Conservation (phyloP, 2,329 filamentous ascomycete species). For the Pseudocercospora eumusae region DNA sequence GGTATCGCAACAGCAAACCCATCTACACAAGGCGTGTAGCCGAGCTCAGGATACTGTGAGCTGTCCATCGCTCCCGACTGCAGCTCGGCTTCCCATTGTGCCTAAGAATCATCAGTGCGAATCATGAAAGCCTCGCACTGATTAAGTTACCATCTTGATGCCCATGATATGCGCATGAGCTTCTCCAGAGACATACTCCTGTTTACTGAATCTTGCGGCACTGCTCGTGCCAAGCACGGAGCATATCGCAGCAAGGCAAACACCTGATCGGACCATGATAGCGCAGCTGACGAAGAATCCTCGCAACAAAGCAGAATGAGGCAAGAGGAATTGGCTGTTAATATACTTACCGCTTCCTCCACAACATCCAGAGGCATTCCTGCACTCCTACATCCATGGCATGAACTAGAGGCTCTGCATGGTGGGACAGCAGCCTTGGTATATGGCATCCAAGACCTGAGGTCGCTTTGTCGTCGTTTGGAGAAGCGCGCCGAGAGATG, state of each 20-base stretch:
- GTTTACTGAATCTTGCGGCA: conserved; percentile 21
- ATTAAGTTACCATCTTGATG: conserved; percentile 29
- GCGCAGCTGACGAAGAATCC: background rate
- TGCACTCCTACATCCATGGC: background rate
- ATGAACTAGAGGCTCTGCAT: background rate
- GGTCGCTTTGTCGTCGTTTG: background rate
- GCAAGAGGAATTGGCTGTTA: background rate
- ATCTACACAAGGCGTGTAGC: conserved; percentile 36
- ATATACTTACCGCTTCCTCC: background rate
- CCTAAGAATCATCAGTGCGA: conserved; percentile 13
- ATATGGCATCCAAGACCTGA: conserved; percentile 1
- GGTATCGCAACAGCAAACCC: conserved; percentile 26
- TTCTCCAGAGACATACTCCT: conserved; percentile 28
- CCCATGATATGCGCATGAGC: conserved; percentile 30
- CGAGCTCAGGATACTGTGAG: conserved; percentile 43
- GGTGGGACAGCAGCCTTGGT: background rate
- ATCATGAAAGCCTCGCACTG: background rate
- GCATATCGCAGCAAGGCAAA: conserved; percentile 19
- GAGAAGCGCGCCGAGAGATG: background rate
- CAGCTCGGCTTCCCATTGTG: conserved; percentile 41
- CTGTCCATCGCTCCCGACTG: conserved; percentile 42
- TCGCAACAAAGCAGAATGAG: background rate
- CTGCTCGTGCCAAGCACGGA: conserved; percentile 19
- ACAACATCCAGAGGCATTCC: background rate
- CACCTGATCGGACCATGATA: conserved; percentile 18